phyloP scores from a whole-genome alignment of 495 filamentous ascomycete species.

The Staphylotrichum tortipilum region DNA sequence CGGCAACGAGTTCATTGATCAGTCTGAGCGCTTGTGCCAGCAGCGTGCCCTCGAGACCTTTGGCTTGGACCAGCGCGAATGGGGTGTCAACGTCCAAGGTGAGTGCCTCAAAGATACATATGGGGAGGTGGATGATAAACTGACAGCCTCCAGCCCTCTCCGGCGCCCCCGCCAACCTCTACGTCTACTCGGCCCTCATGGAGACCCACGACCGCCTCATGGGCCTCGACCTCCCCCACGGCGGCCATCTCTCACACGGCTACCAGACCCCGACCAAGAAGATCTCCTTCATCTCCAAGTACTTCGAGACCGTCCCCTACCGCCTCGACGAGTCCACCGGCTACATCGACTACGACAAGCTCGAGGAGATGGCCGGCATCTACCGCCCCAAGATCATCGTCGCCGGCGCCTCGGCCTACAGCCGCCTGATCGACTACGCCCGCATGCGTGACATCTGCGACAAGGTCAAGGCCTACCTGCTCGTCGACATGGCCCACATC shows the following conservation, averaged over 20 bases:
- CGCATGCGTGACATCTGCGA: slow-evolving; percentile 81
- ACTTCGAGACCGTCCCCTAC: slow-evolving; percentile 97
- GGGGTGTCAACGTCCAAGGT: slow-evolving; percentile 98
- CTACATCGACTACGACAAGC: slow-evolving; percentile 83
- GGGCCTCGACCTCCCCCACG: slow-evolving; percentile 94
- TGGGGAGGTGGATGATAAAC: too few relatives aligned
- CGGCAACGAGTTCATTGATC: slow-evolving; percentile 91
- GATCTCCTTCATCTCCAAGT: slow-evolving; percentile 95
- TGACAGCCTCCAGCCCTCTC: slow-evolving; percentile 67
- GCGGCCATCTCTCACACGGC: slow-evolving; percentile 92
- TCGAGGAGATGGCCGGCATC: slow-evolving; percentile 74
- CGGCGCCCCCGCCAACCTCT: slow-evolving; percentile 91
- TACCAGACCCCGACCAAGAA: slow-evolving; percentile 98
- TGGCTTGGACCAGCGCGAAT: slow-evolving; percentile 71
- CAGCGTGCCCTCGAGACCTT: slow-evolving; percentile 81
- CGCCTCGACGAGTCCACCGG: slow-evolving; percentile 83
- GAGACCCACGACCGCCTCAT: slow-evolving; percentile 91
- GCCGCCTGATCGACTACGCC: slow-evolving; percentile 84
- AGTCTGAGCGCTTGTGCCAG: slow-evolving; percentile 83
- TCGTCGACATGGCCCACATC: slow-evolving; percentile 97
- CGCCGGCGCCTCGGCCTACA: slow-evolving; percentile 90
- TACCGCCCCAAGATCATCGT: slow-evolving; percentile 96
- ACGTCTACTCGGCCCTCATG: slow-evolving; percentile 88
- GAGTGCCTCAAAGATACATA: slow-evolving; percentile 19
- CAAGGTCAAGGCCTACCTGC: slow-evolving; percentile 82